Base-by-base conservation (phyloP, 2,329 filamentous ascomycete genomes). In the Fusarium sp. region DNA sequence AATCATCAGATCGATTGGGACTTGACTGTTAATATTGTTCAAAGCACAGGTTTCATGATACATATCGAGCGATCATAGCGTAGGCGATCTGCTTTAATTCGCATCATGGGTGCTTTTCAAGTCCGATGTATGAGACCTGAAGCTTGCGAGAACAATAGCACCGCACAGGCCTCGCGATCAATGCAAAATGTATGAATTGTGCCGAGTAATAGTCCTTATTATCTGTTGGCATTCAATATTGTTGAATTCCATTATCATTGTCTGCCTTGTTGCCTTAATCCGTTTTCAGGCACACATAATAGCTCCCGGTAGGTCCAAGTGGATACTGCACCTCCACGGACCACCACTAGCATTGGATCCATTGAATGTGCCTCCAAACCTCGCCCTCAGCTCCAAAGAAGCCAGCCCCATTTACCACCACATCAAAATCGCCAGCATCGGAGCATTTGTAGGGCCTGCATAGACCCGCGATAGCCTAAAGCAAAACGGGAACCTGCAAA, bases 231-330 rank as follows among this genome's bases (percentile, higher is more conserved):
- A 24, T 45, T 78, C 50, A 55, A 28, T 41, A 55, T 41, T 55
- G 41, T 30, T 20, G 32, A 36, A 52, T 50, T 51, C 20, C 30
- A 34, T 50, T 22, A 28, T 18, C 14, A 59, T 28, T 58, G 24
- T 80, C 75, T 75, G 81, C 81, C 78, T 81, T 81, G 75, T 77
- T 77, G 80, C 80, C 80, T 81, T 74, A 78, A 24, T 61, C 63
- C 54, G 62, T 68, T 78, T 78, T 78, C 74, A 73, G 78, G 80
- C 71, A 78, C 72, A 68, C 51, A 70, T 60, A 64, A 52, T 50
- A 58, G 48, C 42, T 59, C 56, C 26, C 8, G 15, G 24, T 50
- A 64, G 30, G 20, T 47, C 26, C 12, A 55, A 63, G 70, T 71
- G 78, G 76, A 77, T 79, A 79, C 79, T 73, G 76, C 78, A 78